These are phyloP conservation scores for Boletus vermiculosoides DNA, from an alignment of 768 basidiomycete species.

Conservation along the genomic window DNA sequence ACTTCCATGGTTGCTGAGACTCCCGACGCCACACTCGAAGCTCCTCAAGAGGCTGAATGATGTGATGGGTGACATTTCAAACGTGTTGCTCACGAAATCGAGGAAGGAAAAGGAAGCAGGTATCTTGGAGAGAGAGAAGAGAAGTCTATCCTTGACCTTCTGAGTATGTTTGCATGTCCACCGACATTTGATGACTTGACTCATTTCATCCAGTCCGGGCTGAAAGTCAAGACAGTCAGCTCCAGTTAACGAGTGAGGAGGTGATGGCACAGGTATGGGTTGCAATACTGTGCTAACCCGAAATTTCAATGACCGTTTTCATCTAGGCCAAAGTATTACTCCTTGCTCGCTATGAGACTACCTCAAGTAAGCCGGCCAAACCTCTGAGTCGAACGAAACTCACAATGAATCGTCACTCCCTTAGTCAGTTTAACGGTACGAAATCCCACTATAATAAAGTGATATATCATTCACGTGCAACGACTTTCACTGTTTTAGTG, in stretches of 20 bases:
- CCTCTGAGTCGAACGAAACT: not conserved
- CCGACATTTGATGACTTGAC: not conserved
- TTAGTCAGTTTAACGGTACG: conserved; percentile 16
- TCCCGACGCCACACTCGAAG: conserved; percentile 33
- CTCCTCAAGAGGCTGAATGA: conserved; percentile 27
- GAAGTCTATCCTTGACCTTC: conserved; percentile 38
- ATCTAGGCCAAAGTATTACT: conserved; percentile 38
- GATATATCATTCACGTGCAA: not conserved
- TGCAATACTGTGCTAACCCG: no score
- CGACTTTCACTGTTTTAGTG: conserved; percentile 28
- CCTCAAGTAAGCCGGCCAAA: conserved; percentile 30
- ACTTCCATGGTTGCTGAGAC: conserved; percentile 31
- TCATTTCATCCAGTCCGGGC: conserved; percentile 34
- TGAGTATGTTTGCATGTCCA: conserved; percentile 4
- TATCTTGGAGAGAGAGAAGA: conserved; percentile 30
- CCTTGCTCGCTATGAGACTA: conserved; percentile 41
- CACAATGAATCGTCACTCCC: not conserved
- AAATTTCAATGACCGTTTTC: not conserved
- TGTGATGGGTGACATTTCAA: conserved; percentile 35
- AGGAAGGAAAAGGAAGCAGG: conserved; percentile 27
- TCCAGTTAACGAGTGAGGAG: conserved; percentile 41
- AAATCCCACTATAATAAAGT: not conserved
- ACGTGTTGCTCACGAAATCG: conserved; percentile 31
- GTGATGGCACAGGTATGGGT: conserved; percentile 34
- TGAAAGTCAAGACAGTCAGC: conserved; percentile 27